These are phyloP conservation scores for Omphalea diandra DNA, from an alignment of 441 rosid species.

Conservation along the genomic window DNA sequence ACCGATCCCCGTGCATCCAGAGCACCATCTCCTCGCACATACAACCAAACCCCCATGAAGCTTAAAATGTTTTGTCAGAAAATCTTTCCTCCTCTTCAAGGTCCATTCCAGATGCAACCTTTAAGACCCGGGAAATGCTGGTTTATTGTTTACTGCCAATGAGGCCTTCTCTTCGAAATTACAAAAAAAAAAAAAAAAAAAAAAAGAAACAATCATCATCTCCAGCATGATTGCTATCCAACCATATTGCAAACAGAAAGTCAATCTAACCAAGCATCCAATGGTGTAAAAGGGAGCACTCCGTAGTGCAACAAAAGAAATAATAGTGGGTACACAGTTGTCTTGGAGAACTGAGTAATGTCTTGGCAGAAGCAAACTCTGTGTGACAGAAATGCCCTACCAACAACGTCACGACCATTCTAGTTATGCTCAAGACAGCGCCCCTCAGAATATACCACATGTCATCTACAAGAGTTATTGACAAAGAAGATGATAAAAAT, in stretches of 20 bases:
- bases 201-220: conserved; percentile 62
- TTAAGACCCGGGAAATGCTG: conserved; percentile 72
- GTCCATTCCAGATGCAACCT: conserved; percentile 68
- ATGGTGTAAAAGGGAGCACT: conserved; percentile 88
- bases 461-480: too few species aligned
- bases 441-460: conserved; percentile 88
- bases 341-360: conserved; percentile 70
- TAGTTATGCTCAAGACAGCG: conserved; percentile 93
- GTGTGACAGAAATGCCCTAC: conserved; percentile 75
- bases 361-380: conserved; percentile 70
- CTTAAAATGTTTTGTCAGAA: too few species aligned
- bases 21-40: too few species aligned
- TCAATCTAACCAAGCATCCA: conserved; percentile 80
- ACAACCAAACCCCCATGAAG: too few species aligned
- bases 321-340: too few species aligned
- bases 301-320: too few species aligned
- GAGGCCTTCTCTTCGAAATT: too few species aligned
- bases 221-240: conserved; percentile 67
- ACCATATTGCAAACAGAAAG: conserved; percentile 77
- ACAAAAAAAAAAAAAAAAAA: too few species aligned
- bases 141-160: conserved; percentile 79
- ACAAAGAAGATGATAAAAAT: too few species aligned
- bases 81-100: conserved; percentile 50
- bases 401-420: conserved; percentile 93
- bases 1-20: too few species aligned